Percentiles rank a stretch among this genome's conserved stretches.
Conservation (phyloP, 352 stramenopile genomes). For the Globisporangium paroecandrum region DNA sequence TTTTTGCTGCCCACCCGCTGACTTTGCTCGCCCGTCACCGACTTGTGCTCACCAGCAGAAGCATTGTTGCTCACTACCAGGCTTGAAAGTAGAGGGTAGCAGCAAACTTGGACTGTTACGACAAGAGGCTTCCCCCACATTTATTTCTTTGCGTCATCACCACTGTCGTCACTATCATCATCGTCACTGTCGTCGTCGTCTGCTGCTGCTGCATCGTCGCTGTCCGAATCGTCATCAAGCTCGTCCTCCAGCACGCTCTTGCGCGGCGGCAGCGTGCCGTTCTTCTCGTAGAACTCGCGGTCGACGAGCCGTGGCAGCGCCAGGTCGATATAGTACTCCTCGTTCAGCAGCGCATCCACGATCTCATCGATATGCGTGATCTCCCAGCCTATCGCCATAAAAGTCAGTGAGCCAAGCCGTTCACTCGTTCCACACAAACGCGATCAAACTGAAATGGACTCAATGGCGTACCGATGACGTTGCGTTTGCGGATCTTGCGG, state of each 20-base stretch:
- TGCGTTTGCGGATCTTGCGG: slow-evolving; percentile 90
- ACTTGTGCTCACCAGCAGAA: no score
- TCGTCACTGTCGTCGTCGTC: slow-evolving; percentile 17
- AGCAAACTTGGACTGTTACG: no score
- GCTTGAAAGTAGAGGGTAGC: no score
- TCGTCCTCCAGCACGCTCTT: slow-evolving; percentile 80
- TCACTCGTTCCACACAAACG: background rate
- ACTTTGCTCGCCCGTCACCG: no score
- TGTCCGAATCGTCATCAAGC: slow-evolving; percentile 38
- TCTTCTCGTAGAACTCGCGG: slow-evolving; percentile 84
- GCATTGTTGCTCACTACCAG: no score
- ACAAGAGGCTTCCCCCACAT: no score
- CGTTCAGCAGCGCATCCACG: slow-evolving; percentile 90
- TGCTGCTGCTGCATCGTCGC: slow-evolving; percentile 14
- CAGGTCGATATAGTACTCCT: slow-evolving; percentile 93
- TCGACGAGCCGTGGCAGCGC: slow-evolving; percentile 90
- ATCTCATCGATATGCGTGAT: slow-evolving; percentile 96
- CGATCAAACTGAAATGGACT: background rate
- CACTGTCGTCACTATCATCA: slow-evolving; percentile 11
- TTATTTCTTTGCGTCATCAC: slow-evolving; percentile 16
- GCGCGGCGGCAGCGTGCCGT: slow-evolving; percentile 46
- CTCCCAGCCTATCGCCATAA: slow-evolving; percentile 68
- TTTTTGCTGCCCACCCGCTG: no score
- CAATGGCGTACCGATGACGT: slow-evolving; percentile 48
- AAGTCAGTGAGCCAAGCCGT: background rate